phyloP scores from a whole-genome alignment of 371 early-diverging fungal species.

The Mortierella sp. region DNA sequence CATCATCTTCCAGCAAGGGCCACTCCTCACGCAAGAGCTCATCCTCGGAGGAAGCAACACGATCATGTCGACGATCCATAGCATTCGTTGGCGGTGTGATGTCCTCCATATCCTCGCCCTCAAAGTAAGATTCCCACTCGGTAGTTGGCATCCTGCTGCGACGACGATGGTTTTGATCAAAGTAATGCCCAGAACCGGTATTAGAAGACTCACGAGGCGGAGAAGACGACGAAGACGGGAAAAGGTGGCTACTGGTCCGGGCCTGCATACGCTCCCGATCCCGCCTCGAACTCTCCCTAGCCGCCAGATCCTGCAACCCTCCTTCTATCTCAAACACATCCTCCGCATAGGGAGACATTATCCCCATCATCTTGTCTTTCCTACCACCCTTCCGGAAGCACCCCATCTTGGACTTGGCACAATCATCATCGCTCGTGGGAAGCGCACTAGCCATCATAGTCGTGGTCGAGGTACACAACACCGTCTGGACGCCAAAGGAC shows the following conservation, averaged over 20 bases:
- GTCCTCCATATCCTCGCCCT: conserved; percentile 26
- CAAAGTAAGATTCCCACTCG: conserved; percentile 14
- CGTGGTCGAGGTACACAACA: conserved; percentile 23
- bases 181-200: background rate
- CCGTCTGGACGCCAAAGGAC: conserved; percentile 35
- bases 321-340: conserved; percentile 52
- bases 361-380: background rate
- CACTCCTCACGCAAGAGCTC: background rate
- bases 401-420: background rate
- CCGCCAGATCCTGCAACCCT: conserved; percentile 26
- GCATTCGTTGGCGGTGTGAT: background rate
- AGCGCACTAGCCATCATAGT: conserved; percentile 19
- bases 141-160: background rate
- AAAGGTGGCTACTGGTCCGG: background rate
- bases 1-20: background rate
- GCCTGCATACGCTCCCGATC: conserved; percentile 20
- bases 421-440: background rate
- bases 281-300: conserved; percentile 18
- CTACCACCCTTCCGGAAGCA: background rate
- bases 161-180: background rate
- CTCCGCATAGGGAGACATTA: conserved; percentile 19
- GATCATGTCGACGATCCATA: background rate
- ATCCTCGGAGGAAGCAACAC: background rate
- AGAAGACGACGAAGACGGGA: background rate
- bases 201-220: background rate